Percentiles rank a stretch among this genome's conserved stretches.
These are phyloP conservation scores for Coemansia erecta DNA, from an alignment of 192 early-diverging fungal species.

Conservation along the genomic window DNA sequence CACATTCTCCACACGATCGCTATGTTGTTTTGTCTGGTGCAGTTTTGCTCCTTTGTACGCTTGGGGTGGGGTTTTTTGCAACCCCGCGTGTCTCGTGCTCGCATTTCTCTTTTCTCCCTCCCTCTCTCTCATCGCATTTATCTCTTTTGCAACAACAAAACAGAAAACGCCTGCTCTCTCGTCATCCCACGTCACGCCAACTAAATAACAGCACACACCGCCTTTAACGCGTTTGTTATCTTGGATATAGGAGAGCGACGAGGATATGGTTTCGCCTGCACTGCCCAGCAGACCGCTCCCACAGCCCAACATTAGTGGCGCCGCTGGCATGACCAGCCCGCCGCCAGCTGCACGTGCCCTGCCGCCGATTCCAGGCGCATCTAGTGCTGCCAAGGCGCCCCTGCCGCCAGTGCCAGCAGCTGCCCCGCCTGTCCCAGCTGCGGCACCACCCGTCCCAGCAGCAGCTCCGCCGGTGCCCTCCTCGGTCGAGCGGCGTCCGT, in stretches of 20 bases:
- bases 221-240: not conserved
- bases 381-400: slow-evolving; percentile 18
- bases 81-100: not conserved
- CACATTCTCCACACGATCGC: not conserved
- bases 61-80: not conserved
- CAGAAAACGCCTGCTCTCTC: not conserved
- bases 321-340: slow-evolving; percentile 10
- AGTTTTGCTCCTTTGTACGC: not conserved
- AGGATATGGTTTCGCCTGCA: slow-evolving; percentile 21
- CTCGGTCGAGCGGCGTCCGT: slow-evolving; percentile 13
- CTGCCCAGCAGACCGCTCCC: slow-evolving; percentile 38
- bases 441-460: slow-evolving; percentile 1
- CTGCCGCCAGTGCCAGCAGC: slow-evolving; percentile 12
- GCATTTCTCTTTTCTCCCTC: not conserved
- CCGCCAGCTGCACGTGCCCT: slow-evolving; percentile 17
- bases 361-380: slow-evolving; percentile 18
- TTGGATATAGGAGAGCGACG: slow-evolving; percentile 19
- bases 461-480: slow-evolving; percentile 11
- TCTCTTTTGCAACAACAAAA: not conserved
- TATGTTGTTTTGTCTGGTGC: not conserved
- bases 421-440: slow-evolving; percentile 16
- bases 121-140: not conserved
- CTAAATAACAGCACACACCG: not conserved
- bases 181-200: not conserved
- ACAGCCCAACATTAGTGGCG: slow-evolving; percentile 23